A percentile compares a stretch with the other conserved stretches of the same genome.
Evolutionary conservation across 345 rosid genomes (phyloP).

Genomic region (Eucalyptus dawsonii): DNA sequence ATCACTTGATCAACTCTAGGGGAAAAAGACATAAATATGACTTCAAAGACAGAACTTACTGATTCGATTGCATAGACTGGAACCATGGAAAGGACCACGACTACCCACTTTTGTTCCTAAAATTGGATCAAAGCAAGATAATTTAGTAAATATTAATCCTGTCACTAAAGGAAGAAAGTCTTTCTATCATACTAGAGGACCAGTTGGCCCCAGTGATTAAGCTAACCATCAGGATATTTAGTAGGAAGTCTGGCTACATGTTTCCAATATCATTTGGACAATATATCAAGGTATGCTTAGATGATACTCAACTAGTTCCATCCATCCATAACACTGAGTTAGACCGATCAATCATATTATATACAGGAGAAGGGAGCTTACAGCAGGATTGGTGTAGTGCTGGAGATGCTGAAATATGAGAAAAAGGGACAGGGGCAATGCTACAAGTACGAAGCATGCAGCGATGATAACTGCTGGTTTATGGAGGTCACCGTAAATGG

Average conservation of each 20-base stretch:
- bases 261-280: neutral
- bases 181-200: neutral
- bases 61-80: slow-evolving; percentile 85
- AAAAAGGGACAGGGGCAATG: slow-evolving; percentile 35
- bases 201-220: neutral
- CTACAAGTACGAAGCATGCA: slow-evolving; percentile 55
- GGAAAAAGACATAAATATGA: neutral
- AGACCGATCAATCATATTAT: neutral
- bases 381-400: slow-evolving; percentile 66
- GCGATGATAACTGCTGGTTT: slow-evolving; percentile 42
- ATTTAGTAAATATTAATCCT: neutral
- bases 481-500: slow-evolving; percentile 32
- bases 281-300: neutral
- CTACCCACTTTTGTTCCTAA: slow-evolving; percentile 93
- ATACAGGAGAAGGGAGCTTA: slow-evolving; percentile 2
- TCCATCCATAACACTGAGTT: neutral
- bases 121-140: neutral
- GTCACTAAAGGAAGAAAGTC: neutral
- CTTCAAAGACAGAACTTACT: slow-evolving; percentile 21
- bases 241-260: neutral
- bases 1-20: neutral
- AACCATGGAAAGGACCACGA: slow-evolving; percentile 67
- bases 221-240: neutral
- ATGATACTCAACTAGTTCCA: neutral
- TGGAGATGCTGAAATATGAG: slow-evolving; percentile 66